Percentiles rank a stretch among this genome's conserved stretches.
Evolutionary conservation across 768 basidiomycete species (phyloP).

Genomic region (Termitomyces sp.): DNA sequence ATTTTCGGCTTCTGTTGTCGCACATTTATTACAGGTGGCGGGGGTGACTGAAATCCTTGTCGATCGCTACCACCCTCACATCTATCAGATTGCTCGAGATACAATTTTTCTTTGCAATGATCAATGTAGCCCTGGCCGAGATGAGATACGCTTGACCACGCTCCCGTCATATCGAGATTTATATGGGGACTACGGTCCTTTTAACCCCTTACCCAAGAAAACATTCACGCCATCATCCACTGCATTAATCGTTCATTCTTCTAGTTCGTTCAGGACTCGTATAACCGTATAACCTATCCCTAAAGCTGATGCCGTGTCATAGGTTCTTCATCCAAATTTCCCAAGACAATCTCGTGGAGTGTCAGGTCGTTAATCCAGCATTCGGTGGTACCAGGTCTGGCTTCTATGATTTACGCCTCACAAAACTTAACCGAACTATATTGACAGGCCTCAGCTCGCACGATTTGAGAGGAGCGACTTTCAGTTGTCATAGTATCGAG

Average conservation of each 20-base stretch:
- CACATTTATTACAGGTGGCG: not conserved
- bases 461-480: not conserved
- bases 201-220: not conserved
- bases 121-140: too few relatives aligned
- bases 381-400: too few relatives aligned
- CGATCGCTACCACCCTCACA: not conserved
- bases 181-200: not conserved
- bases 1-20: not conserved
- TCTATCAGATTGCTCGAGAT: not conserved
- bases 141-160: too few relatives aligned
- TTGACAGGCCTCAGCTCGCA: too few relatives aligned
- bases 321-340: conserved; percentile 1
- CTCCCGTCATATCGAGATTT: conserved; percentile 1
- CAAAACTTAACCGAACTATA: too few relatives aligned
- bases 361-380: not conserved
- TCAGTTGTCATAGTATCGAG: conserved; percentile 5
- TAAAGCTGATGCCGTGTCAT: too few relatives aligned
- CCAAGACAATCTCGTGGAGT: not conserved
- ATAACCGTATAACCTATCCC: too few relatives aligned
- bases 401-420: too few relatives aligned
- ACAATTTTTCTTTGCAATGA: too few relatives aligned
- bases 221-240: not conserved
- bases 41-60: not conserved
- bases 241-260: conserved; percentile 2
- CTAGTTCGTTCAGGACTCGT: not conserved